These are phyloP conservation scores for Aspergillus sp. DNA, from an alignment of 2,329 filamentous ascomycete genomes.

Conservation along the genomic window DNA sequence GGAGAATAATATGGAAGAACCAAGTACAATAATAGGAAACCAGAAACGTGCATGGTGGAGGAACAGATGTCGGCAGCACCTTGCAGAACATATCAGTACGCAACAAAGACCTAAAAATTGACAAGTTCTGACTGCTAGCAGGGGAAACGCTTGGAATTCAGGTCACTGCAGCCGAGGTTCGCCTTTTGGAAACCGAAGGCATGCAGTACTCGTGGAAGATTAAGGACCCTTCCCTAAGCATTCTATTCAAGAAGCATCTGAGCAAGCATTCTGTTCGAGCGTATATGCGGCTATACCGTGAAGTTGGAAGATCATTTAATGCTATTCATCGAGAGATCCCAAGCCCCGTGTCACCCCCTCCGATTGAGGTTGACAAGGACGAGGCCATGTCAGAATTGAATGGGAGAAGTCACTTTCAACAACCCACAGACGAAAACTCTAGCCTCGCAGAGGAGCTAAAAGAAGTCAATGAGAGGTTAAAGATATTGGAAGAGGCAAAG, in stretches of 20 bases:
- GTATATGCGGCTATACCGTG: constrained; percentile 25
- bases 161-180: constrained; percentile 12
- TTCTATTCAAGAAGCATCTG: constrained; percentile 12
- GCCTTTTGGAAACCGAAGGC: constrained; percentile 9
- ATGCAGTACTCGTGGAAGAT: constrained; percentile 13
- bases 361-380: neutral
- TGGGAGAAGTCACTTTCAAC: neutral
- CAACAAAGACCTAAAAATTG: neutral
- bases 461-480: neutral
- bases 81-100: constrained; percentile 9
- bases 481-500: neutral
- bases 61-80: neutral
- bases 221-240: constrained; percentile 7
- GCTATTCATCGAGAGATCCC: neutral
- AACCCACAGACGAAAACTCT: neutral
- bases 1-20: neutral
- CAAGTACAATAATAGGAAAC: neutral
- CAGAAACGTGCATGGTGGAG: constrained; percentile 2
- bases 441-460: neutral
- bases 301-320: constrained; percentile 10
- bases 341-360: neutral
- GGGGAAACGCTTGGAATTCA: constrained; percentile 12
- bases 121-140: neutral
- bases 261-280: constrained; percentile 16
- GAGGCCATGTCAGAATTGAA: neutral